Percentiles rank a stretch among this genome's conserved stretches.
Conservation (phyloP, 768 basidiomycete genomes). For the Crucibulum laeve region DNA sequence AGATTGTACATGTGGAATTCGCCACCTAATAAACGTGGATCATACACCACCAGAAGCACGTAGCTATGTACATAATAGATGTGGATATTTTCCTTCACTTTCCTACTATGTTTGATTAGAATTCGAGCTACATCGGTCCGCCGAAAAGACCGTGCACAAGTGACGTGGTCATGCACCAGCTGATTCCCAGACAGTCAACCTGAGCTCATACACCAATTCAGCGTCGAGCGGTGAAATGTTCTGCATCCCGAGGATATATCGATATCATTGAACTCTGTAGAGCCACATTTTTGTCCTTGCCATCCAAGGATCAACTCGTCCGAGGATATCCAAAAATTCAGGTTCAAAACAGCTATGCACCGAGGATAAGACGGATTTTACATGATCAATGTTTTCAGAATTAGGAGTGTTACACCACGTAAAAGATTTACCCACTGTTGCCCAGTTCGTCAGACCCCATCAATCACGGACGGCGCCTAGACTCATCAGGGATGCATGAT, state of each 20-base stretch:
- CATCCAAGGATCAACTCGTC: conserved; percentile 3
- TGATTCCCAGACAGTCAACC: too few species aligned
- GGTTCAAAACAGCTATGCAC: too few species aligned
- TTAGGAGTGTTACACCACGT: not conserved
- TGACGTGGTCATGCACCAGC: too few species aligned
- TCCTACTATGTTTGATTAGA: not conserved
- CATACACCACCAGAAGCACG: conserved; percentile 6
- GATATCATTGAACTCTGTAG: too few species aligned
- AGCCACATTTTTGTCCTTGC: too few species aligned
- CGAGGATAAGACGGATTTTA: conserved; percentile 1
- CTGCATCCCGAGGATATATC: too few species aligned
- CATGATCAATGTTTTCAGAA: too few species aligned
- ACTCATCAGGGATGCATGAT: conserved; percentile 1
- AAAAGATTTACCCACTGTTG: not conserved
- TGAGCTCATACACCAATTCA: too few species aligned
- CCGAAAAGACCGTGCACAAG: not conserved
- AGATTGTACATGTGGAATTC: conserved; percentile 27
- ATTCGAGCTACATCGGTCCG: not conserved
- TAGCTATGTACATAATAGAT: conserved; percentile 1
- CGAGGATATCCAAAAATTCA: too few species aligned
- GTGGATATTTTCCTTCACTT: not conserved
- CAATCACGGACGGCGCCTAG: conserved; percentile 4
- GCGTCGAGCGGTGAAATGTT: too few species aligned
- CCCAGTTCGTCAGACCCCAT: not conserved
- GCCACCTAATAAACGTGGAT: conserved; percentile 20